Conservation (phyloP, 2,329 filamentous ascomycete genomes). For the Exserohilum rostratum region DNA sequence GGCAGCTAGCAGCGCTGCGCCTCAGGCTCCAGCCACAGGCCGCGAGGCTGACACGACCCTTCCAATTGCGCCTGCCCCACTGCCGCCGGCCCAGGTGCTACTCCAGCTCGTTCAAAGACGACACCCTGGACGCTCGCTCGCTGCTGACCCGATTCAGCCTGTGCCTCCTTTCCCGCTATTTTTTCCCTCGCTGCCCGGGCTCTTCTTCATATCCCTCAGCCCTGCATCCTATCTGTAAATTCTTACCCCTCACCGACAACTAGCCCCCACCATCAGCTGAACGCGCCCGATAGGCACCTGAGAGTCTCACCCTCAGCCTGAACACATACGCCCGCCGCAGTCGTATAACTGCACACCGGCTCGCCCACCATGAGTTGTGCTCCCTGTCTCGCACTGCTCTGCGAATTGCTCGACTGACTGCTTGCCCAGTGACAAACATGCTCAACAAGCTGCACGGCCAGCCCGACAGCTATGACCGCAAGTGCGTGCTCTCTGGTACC, state of each 20-base stretch:
- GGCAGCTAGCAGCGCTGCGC: conserved; percentile 22
- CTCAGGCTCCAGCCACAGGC: conserved; percentile 25
- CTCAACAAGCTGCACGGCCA: conserved; percentile 95
- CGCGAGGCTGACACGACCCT: conserved; percentile 33
- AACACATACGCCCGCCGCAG: conserved; percentile 33
- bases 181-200: conserved; percentile 17
- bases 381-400: conserved; percentile 14
- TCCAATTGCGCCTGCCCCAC: conserved; percentile 34
- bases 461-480: conserved; percentile 98
- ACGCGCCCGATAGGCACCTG: conserved; percentile 40
- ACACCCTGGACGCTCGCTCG: conserved; percentile 17
- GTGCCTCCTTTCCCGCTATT: conserved; percentile 21
- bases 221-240: conserved; percentile 27
- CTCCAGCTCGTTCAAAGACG: conserved; percentile 26
- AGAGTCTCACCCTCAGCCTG: conserved; percentile 39
- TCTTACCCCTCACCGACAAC: conserved; percentile 38
- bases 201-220: conserved; percentile 18
- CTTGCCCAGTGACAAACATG: conserved; percentile 76
- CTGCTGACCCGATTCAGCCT: conserved; percentile 24
- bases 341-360: conserved; percentile 29
- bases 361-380: conserved; percentile 45
- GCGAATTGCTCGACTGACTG: conserved; percentile 20
- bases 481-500: conserved; percentile 62
- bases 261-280: conserved; percentile 32
- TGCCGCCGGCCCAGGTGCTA: conserved; percentile 25